phyloP scores from a whole-genome alignment of 202 grass and related monocot species.

The Cymbopogon flexuosus region DNA sequence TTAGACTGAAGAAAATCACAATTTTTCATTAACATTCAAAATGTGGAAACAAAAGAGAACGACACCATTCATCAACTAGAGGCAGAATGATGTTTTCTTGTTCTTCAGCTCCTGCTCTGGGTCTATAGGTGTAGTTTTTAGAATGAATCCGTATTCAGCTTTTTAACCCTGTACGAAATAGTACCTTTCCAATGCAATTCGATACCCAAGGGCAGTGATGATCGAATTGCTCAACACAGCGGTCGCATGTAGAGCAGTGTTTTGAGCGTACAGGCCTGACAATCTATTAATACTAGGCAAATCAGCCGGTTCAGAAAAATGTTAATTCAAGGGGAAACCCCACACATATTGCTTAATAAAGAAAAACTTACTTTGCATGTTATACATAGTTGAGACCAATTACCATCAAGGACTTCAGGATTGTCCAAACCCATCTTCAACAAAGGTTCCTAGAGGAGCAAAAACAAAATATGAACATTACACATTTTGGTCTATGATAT shows the following conservation, averaged over 20 bases:
- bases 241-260: slow-evolving; percentile 93
- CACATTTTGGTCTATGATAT: slow-evolving; percentile 1
- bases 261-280: slow-evolving; percentile 87
- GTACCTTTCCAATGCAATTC: slow-evolving; percentile 97
- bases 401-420: slow-evolving; percentile 61
- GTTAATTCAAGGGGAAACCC: neutral
- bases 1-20: slow-evolving; percentile 18
- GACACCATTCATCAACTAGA: neutral
- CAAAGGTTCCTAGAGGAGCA: slow-evolving; percentile 72
- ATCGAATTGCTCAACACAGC: slow-evolving; percentile 92
- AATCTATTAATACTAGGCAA: slow-evolving; percentile 62
- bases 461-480: slow-evolving; percentile 20
- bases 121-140: slow-evolving; percentile 19
- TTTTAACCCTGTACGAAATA: slow-evolving; percentile 9
- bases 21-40: slow-evolving; percentile 12
- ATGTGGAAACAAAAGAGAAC: neutral
- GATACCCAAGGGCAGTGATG: slow-evolving; percentile 99
- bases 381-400: slow-evolving; percentile 89
- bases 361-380: slow-evolving; percentile 78
- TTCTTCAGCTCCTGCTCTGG: slow-evolving; percentile 2
- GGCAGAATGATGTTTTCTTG: slow-evolving; percentile 6
- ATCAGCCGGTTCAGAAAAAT: slow-evolving; percentile 32
- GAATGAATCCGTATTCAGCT: slow-evolving; percentile 1
- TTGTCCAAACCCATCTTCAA: slow-evolving; percentile 75
- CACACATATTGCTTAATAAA: neutral